Base-by-base conservation (phyloP, 192 early-diverging fungal species). In the Podochytrium sp. region DNA sequence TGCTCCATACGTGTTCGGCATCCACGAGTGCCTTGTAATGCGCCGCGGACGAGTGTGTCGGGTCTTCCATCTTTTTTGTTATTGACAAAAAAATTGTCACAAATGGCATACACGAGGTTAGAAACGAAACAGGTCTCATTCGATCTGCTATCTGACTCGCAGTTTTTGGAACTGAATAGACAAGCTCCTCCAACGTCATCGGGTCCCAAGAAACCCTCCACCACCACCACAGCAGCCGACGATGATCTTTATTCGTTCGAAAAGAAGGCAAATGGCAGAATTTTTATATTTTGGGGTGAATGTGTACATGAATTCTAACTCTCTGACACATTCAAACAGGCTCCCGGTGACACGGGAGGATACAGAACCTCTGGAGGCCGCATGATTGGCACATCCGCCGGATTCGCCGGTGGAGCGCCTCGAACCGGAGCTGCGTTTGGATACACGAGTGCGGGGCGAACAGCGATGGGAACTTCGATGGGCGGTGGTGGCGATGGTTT, bases 1-100 rank as follows among this genome's bases (percentile, higher is more conserved):
- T 83, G 37, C 89, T 88, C 90, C 90, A 92, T 4, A 87, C 82
- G 37, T 81, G 77, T 58, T 85, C 82, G 47, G 29, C 34, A 39
- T 84, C 42, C 2, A 82, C 38, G 30, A 78, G 71, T 25, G 76
- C 78, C 43, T 84, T 80, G 66, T 69, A 69, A 7, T 51, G 66
- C 23, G 18, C 41, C 10, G 60, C 60, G 5, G 60, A 7, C 16
- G 14, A 4, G 4, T 14, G 27, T 14, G 10, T 6, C 27, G 23
- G 55, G 10, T 57, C 55, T 29, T 57, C 23, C 55, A 32, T 32
- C 29, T 10, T 32, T 20, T 57, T 10, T 57, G 47, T 14, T 14
- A n/a, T 20, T 20, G 29, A 57, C 7, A 29, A 57, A 34, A 34
- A 34, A 61, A 20, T 34, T 34, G 35, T 33, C 20, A 18, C 7